These are phyloP conservation scores for Phaseolus lunatus DNA, from an alignment of 306 rosid genomes.

Conservation along the genomic window DNA sequence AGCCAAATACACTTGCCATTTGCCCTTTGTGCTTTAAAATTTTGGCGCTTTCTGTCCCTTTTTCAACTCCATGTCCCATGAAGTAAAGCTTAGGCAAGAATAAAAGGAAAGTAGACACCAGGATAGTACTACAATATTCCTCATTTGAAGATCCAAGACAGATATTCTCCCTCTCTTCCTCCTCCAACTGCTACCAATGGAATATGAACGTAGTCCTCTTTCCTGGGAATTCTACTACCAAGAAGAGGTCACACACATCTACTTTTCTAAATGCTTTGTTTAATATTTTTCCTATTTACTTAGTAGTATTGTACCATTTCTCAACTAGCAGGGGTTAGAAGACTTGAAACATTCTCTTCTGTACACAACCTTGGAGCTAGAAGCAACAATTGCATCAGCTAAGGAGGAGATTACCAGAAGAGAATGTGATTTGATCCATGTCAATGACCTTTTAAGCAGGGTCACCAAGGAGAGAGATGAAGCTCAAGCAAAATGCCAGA, in stretches of 20 bases:
- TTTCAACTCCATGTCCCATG: slow-evolving; percentile 54
- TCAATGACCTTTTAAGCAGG: slow-evolving; percentile 58
- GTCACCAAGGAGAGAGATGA: slow-evolving; percentile 78
- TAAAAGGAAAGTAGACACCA: slow-evolving; percentile 42
- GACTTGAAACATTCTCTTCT: slow-evolving; percentile 69
- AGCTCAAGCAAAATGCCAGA: slow-evolving; percentile 64
- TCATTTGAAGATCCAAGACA: slow-evolving; percentile 47
- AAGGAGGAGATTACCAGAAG: slow-evolving; percentile 68
- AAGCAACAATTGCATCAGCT: slow-evolving; percentile 71
- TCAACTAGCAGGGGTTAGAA: slow-evolving; percentile 68
- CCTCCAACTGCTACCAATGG: slow-evolving; percentile 56
- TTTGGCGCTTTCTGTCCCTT: slow-evolving; percentile 58
- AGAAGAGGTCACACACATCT: slow-evolving; percentile 58
- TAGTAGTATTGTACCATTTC: neutral
- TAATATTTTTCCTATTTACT: neutral
- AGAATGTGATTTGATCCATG: slow-evolving; percentile 65
- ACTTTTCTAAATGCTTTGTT: slow-evolving; percentile 13
- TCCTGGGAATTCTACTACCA: slow-evolving; percentile 69
- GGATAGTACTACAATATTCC: slow-evolving; percentile 44
- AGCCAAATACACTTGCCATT: slow-evolving; percentile 50
- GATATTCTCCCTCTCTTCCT: slow-evolving; percentile 36
- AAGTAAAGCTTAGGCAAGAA: slow-evolving; percentile 41
- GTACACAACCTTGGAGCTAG: slow-evolving; percentile 72
- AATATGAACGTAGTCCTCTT: slow-evolving; percentile 67
- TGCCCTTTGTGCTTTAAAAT: slow-evolving; percentile 52